Evolutionary conservation across 2,329 filamentous ascomycete species (phyloP), one percentile per base, ranked within the genome.

Genomic region (Stylonectria norvegica): DNA sequence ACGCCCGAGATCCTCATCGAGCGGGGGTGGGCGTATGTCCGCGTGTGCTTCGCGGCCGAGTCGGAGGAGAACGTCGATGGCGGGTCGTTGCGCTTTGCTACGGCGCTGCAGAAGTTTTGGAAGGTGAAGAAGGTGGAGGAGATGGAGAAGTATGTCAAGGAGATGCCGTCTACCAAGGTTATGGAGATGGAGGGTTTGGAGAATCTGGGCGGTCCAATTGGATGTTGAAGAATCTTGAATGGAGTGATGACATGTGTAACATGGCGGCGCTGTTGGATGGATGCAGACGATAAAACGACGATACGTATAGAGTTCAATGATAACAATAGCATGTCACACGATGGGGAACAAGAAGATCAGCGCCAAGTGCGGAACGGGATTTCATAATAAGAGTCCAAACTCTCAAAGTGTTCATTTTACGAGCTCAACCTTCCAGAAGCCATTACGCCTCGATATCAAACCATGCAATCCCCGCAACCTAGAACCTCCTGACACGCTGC

Each of bases 41-140:
- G 90, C 11, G 59, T 96, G 23, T 95, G 88, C 65, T 96, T 95
- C 66, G 89, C 88, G 1, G 88, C 89, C 2, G 84, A 89, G 64
- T 72, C 78, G n/a, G 83, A 84, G 39, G 81, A 84, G 27, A 78
- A 85, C 28, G 69, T 95, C 5, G 75, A 73, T 17, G 64, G 65
- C 5, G 79, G 81, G 47, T 81, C 78, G 5, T 66, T 76, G 57
- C 67, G 83, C 18, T 81, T 94, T 55, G 80, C 78, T 1, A 73
- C 80, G 22, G 89, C 83, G 0, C 75, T 88, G 15, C 75, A 80
- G 43, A 75, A 71, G 17, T 96, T 95, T 63, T 95, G 86, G 83
- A 72, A 75, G 48, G 81, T 93, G 53, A 86, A 83, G 69, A 74
- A 78, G 37, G 72, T 74, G 48, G 70, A 72, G 56, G 75, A 78